A percentile compares a stretch with the other conserved stretches of the same genome.
Evolutionary conservation across 2,329 filamentous ascomycete species (phyloP).

Genomic region (Nothophaeocryptopus gaeumannii): DNA sequence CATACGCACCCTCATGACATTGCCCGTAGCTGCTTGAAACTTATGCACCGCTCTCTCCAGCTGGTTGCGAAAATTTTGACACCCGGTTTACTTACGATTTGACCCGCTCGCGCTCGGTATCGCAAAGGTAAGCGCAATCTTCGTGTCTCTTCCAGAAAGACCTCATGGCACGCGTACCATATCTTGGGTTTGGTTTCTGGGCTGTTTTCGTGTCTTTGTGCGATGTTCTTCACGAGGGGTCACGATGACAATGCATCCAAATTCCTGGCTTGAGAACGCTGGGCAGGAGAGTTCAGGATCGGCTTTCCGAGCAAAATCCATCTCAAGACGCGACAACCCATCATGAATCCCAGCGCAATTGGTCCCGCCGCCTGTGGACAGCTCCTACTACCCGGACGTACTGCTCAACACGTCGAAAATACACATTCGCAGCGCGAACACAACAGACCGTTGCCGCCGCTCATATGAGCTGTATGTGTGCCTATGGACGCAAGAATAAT

Average conservation of each 20-base stretch:
- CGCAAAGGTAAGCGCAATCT: conserved; percentile 7
- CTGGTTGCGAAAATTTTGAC: background rate
- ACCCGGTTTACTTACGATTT: background rate
- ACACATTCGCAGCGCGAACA: too few relatives aligned
- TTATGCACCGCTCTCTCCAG: background rate
- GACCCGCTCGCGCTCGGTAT: background rate
- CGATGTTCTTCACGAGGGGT: background rate
- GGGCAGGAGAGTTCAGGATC: background rate
- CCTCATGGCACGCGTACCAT: background rate
- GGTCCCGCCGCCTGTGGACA: too few relatives aligned
- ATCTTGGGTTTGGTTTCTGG: background rate
- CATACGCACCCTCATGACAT: background rate
- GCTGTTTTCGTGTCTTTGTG: background rate
- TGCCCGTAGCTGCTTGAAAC: background rate
- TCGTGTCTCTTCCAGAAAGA: conserved; percentile 11
- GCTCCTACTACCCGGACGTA: too few relatives aligned
- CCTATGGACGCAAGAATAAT: too few relatives aligned
- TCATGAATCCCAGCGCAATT: too few relatives aligned
- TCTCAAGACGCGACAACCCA: background rate
- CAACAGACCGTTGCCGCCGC: too few relatives aligned
- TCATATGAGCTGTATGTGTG: too few relatives aligned
- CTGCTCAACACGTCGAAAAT: too few relatives aligned
- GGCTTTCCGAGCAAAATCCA: background rate
- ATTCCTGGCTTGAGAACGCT: background rate
- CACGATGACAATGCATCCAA: background rate